These are phyloP conservation scores for Phytophthora sp. DNA, from an alignment of 352 stramenopile genomes.

Conservation along the genomic window DNA sequence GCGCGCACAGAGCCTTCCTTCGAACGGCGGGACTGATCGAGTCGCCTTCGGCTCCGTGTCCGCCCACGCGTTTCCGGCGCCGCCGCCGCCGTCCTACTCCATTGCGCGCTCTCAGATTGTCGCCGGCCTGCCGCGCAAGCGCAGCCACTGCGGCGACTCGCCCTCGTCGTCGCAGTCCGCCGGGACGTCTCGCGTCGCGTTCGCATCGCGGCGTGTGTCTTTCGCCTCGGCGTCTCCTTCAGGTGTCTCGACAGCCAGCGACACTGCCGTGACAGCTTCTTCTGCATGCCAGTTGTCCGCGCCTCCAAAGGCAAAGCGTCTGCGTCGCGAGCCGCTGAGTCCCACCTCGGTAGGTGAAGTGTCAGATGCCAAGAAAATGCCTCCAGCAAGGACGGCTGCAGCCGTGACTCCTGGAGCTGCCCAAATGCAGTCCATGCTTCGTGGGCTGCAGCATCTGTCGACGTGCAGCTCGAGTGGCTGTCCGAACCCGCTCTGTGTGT, in stretches of 20 bases:
- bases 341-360: constrained; percentile 59
- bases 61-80: constrained; percentile 15
- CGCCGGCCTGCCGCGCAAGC: constrained; percentile 15
- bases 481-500: constrained; percentile 57
- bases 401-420: constrained; percentile 32
- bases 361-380: constrained; percentile 28
- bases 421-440: constrained; percentile 66
- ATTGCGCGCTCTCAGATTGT: constrained; percentile 28
- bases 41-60: constrained; percentile 24
- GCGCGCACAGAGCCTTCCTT: constrained; percentile 33
- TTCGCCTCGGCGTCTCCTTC: background rate
- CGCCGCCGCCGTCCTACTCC: constrained; percentile 22
- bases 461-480: constrained; percentile 41
- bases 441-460: constrained; percentile 55
- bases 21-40: constrained; percentile 43
- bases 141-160: constrained; percentile 19
- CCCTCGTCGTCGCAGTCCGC: background rate
- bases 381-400: constrained; percentile 10
- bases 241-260: background rate
- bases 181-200: constrained; percentile 5
- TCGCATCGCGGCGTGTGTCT: background rate
- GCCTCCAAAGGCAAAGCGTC: constrained; percentile 29
- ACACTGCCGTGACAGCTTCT: background rate
- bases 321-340: constrained; percentile 42
- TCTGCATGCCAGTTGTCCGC: constrained; percentile 19